Evolutionary conservation across 2,329 filamentous ascomycete genomes (phyloP).

Genomic region (Hypoxylon sp.): DNA sequence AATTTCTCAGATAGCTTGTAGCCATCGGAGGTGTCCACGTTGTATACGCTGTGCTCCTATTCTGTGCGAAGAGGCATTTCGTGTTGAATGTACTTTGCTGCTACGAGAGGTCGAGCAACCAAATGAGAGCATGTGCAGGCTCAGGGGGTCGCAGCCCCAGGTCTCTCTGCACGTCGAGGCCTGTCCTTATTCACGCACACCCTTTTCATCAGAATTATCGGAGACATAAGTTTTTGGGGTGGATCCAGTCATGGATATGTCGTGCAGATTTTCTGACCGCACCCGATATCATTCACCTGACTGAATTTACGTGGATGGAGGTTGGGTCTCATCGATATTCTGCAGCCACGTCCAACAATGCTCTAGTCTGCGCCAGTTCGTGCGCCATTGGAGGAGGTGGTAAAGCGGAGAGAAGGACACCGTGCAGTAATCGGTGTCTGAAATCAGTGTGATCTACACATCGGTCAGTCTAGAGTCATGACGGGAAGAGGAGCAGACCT

Average conservation of each 20-base stretch:
- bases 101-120: not conserved
- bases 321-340: slow-evolving; percentile 3
- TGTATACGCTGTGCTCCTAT: not conserved
- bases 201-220: not conserved
- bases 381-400: not conserved
- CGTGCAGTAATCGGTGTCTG: not conserved
- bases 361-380: not conserved
- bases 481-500: not conserved
- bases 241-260: not conserved
- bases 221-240: not conserved
- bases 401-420: not conserved
- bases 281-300: not conserved
- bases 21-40: not conserved
- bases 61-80: not conserved
- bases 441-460: slow-evolving; percentile 2
- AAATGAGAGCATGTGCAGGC: not conserved
- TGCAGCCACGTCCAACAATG: slow-evolving; percentile 6
- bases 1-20: not conserved
- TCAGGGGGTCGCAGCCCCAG: not conserved
- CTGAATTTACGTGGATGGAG: not conserved
- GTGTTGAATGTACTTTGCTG: not conserved
- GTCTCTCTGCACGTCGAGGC: not conserved
- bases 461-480: not conserved
- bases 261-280: slow-evolving; percentile 7
- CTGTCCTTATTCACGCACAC: not conserved